phyloP scores from a whole-genome alignment of 768 basidiomycete species.

The Mycena polygramma region DNA sequence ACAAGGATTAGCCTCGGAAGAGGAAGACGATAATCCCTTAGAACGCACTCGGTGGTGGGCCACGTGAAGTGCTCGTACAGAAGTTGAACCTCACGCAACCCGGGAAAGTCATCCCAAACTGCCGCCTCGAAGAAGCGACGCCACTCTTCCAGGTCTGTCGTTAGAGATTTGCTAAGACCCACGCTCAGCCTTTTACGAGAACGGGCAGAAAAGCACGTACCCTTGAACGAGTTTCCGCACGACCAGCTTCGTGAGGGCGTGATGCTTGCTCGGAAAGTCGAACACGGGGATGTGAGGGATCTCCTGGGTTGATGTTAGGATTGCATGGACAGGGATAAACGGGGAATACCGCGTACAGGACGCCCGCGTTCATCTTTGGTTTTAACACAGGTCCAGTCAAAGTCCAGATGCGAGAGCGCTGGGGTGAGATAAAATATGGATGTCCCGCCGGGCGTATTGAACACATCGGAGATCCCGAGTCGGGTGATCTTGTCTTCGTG shows the following conservation, averaged over 20 bases:
- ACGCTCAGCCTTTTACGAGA: neutral
- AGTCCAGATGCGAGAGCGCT: neutral
- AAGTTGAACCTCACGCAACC: neutral
- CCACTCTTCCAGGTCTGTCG: constrained; percentile 1
- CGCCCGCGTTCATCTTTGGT: too few species aligned
- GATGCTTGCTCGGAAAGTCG: neutral
- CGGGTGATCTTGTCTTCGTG: constrained; percentile 2
- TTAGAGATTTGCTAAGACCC: neutral
- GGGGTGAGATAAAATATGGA: neutral
- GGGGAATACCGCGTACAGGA: neutral
- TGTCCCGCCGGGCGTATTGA: neutral
- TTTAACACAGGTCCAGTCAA: neutral
- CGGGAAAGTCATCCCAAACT: neutral
- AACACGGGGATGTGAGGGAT: neutral
- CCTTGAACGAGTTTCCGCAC: neutral
- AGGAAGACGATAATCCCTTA: neutral
- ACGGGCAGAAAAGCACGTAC: neutral
- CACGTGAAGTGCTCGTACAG: neutral
- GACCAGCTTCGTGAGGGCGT: neutral
- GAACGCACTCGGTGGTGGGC: neutral
- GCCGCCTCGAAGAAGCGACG: neutral
- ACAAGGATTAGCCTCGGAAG: neutral
- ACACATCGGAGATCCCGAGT: neutral
- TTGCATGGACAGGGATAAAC: neutral
- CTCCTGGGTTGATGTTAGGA: neutral